phyloP scores from a whole-genome alignment of 345 rosid genomes.

The Citrus australasica region DNA sequence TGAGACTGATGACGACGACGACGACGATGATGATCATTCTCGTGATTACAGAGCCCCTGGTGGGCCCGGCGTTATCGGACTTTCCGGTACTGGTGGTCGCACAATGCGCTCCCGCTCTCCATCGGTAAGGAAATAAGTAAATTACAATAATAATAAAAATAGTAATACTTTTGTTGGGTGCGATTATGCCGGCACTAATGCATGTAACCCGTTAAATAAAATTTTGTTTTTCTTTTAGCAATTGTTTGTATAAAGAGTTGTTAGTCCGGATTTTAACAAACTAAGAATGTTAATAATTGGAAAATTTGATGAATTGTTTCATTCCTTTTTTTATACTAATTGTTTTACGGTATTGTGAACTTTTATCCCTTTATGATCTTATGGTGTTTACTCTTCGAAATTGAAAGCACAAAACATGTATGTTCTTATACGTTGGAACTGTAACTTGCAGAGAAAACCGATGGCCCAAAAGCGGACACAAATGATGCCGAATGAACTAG shows the following conservation, averaged over 20 bases:
- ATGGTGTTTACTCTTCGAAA: not conserved
- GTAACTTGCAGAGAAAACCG: conserved; percentile 35
- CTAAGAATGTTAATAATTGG: no score
- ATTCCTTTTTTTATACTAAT: not conserved
- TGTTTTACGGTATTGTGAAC: not conserved
- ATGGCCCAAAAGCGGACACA: conserved; percentile 33
- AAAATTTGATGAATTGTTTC: no score
- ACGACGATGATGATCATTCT: conserved; percentile 40
- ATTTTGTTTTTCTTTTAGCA: no score
- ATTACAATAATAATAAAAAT: not conserved
- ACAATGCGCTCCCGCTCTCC: conserved; percentile 53
- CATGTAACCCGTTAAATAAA: no score
- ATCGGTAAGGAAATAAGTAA: conserved; percentile 28
- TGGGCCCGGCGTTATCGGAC: conserved; percentile 49
- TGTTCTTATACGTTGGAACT: not conserved
- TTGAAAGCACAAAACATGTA: not conserved
- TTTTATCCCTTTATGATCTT: not conserved
- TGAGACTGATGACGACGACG: conserved; percentile 43
- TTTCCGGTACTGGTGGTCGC: conserved; percentile 44
- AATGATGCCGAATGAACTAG: conserved; percentile 21
- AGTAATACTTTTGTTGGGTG: not conserved
- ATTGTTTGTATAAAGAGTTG: no score
- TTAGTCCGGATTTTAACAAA: no score
- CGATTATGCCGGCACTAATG: no score
- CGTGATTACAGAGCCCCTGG: conserved; percentile 23